Conservation (phyloP, 2,329 filamentous ascomycete species). For the Thielaviopsis populi region DNA sequence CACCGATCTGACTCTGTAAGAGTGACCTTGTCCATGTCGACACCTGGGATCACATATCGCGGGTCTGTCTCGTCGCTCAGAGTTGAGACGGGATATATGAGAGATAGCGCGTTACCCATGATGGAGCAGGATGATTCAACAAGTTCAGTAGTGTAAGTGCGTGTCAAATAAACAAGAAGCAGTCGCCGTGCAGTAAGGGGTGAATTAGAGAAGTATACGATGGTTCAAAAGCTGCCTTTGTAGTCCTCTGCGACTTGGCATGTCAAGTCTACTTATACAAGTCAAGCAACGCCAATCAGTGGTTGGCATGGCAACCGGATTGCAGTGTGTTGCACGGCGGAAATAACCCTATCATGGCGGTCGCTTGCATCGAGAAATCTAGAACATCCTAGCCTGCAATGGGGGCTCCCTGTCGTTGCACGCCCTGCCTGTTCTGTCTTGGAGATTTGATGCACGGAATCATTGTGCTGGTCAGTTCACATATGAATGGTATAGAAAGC, state of each 20-base stretch:
- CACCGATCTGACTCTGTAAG: conserved; percentile 14
- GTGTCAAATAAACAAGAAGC: neutral
- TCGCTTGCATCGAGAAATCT: neutral
- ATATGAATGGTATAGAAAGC: neutral
- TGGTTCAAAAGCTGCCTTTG: neutral
- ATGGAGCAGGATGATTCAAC: neutral
- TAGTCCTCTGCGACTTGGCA: neutral
- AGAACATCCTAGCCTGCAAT: neutral
- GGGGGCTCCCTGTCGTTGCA: neutral
- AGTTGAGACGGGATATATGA: conserved; percentile 7
- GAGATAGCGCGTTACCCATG: conserved; percentile 15
- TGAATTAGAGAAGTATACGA: neutral
- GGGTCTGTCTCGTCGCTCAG: conserved; percentile 5
- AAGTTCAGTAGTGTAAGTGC: neutral
- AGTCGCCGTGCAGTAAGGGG: neutral
- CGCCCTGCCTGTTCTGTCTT: neutral
- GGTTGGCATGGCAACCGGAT: conserved; percentile 4
- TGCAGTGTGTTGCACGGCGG: neutral
- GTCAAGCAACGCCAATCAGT: neutral
- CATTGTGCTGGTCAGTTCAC: too few relatives aligned
- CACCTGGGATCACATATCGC: conserved; percentile 15
- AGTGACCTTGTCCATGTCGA: conserved; percentile 15
- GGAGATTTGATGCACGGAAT: neutral
- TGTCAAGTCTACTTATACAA: neutral
- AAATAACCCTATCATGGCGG: neutral